These are phyloP conservation scores for Cercophora sp. DNA, from an alignment of 495 filamentous ascomycete species.

Conservation along the genomic window DNA sequence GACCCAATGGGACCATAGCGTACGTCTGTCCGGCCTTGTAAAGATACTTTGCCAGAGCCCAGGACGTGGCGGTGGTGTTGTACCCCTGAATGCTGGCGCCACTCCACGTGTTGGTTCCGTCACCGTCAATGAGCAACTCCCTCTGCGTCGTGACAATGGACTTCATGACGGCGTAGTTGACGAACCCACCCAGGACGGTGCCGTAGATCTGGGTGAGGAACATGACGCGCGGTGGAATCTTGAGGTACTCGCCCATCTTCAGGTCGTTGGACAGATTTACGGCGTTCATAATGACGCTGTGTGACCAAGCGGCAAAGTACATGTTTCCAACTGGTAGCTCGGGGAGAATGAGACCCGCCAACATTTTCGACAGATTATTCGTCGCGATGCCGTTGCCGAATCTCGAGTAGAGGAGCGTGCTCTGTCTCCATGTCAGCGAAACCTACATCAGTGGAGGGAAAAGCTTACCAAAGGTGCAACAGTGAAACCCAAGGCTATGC, in stretches of 20 bases:
- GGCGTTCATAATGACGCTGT: slow-evolving; percentile 21
- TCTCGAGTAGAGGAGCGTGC: slow-evolving; percentile 28
- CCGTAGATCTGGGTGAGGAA: slow-evolving; percentile 40
- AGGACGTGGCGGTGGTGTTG: slow-evolving; percentile 39
- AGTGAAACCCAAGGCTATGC: slow-evolving; percentile 37
- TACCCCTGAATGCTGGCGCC: slow-evolving; percentile 34
- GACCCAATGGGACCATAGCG: slow-evolving; percentile 44
- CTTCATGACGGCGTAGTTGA: slow-evolving; percentile 43
- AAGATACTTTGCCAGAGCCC: slow-evolving; percentile 42
- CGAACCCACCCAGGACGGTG: slow-evolving; percentile 37
- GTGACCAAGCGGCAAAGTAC: slow-evolving; percentile 31
- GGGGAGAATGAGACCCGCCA: slow-evolving; percentile 32
- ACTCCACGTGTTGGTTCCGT: slow-evolving; percentile 37
- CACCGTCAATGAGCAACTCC: slow-evolving; percentile 23
- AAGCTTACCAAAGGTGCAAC: slow-evolving; percentile 31
- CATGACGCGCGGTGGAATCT: slow-evolving; percentile 38
- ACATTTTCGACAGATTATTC: slow-evolving; percentile 39
- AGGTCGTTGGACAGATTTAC: slow-evolving; percentile 30
- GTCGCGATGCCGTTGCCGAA: slow-evolving; percentile 37
- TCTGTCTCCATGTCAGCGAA: slow-evolving; percentile 3
- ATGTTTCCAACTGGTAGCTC: slow-evolving; percentile 37
- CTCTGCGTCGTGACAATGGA: slow-evolving; percentile 31
- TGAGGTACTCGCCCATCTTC: slow-evolving; percentile 37
- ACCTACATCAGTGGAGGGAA: background rate
- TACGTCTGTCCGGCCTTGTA: slow-evolving; percentile 33